phyloP scores from a whole-genome alignment of 1,139 yeast genomes.

The Taphrina betulina region DNA sequence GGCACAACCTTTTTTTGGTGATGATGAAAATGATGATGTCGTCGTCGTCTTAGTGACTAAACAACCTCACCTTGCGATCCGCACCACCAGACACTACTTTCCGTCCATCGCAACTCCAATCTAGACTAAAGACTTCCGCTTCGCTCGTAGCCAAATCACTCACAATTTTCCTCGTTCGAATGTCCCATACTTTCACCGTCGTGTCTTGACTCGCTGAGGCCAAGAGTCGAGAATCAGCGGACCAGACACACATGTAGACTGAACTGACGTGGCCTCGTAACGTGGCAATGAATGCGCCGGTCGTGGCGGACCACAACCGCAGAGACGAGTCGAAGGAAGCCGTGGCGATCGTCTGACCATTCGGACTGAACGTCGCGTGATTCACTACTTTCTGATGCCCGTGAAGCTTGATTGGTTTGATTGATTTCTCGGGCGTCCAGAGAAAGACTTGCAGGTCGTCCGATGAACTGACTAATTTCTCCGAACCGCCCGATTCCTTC shows the following conservation, averaged over 20 bases:
- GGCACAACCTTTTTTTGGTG: conserved; percentile 27
- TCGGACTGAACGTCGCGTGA: conserved; percentile 94
- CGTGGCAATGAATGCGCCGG: conserved; percentile 88
- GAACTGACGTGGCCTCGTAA: conserved; percentile 97
- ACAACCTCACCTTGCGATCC: conserved; percentile 86
- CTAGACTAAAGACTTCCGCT: conserved; percentile 95
- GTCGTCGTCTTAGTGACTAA: conserved; percentile 89
- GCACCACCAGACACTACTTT: conserved; percentile 95
- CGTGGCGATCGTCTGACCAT: conserved; percentile 85
- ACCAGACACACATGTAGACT: conserved; percentile 98
- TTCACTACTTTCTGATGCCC: conserved; percentile 97
- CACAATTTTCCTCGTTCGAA: conserved; percentile 73
- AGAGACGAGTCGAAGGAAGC: conserved; percentile 94
- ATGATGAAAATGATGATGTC: too few relatives aligned
- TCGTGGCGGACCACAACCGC: conserved; percentile 92
- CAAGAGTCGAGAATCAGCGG: conserved; percentile 84
- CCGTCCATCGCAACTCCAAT: conserved; percentile 95
- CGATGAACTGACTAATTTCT: conserved; percentile 88
- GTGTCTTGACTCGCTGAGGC: conserved; percentile 97
- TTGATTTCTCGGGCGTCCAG: conserved; percentile 81
- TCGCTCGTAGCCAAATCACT: conserved; percentile 94
- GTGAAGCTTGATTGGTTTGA: conserved; percentile 83
- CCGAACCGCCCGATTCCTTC: conserved; percentile 63
- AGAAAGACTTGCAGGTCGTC: conserved; percentile 97
- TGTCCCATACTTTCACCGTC: conserved; percentile 95